These are phyloP conservation scores for Aspergillus baeticus DNA, from an alignment of 495 filamentous ascomycete species.

Conservation along the genomic window DNA sequence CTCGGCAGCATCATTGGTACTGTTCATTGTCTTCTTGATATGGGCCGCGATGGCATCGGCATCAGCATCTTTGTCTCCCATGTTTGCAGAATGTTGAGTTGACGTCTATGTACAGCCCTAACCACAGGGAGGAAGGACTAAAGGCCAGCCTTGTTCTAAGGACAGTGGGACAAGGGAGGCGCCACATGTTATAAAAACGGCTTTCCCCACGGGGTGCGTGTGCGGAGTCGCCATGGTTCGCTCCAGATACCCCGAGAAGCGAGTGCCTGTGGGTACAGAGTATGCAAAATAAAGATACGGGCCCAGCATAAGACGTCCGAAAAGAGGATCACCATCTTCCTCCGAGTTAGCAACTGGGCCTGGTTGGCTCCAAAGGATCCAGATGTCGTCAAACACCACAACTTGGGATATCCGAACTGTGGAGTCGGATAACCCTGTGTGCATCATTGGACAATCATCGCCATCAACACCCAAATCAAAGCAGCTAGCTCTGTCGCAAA, in stretches of 20 bases:
- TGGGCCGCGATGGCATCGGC: conserved; percentile 1
- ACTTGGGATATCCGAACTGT: not conserved
- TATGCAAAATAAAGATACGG: not conserved
- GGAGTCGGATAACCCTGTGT: not conserved
- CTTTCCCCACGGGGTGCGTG: not conserved
- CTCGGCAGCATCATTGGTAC: not conserved
- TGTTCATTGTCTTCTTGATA: not conserved
- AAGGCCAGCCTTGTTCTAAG: not conserved
- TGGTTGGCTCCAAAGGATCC: not conserved
- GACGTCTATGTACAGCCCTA: not conserved
- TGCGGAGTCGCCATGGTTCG: not conserved
- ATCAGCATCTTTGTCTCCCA: conserved; percentile 2
- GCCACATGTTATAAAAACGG: not conserved
- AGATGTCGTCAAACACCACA: not conserved
- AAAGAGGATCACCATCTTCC: too few species aligned
- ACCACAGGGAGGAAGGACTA: not conserved
- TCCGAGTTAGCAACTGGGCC: too few species aligned
- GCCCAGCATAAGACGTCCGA: too few species aligned
- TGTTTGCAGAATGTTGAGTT: not conserved
- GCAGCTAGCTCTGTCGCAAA: not conserved
- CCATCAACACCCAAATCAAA: not conserved
- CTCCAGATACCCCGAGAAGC: not conserved
- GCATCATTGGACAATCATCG: not conserved
- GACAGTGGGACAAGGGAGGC: not conserved
- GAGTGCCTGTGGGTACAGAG: not conserved